Conservation (phyloP, 2,329 filamentous ascomycete genomes). For the Exophiala alcalophila region DNA sequence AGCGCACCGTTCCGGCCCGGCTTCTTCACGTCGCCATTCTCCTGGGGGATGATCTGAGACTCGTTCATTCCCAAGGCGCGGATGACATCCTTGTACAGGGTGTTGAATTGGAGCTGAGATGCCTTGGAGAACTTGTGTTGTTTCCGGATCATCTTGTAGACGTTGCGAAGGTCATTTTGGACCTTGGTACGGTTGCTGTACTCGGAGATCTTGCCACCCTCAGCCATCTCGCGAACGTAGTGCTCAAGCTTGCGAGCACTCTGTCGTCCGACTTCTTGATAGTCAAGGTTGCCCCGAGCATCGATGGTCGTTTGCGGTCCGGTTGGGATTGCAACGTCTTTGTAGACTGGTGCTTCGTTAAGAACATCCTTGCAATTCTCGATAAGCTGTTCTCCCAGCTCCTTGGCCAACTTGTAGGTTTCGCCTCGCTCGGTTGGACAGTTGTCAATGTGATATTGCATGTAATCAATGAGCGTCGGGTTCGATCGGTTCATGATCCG, state of each 20-base stretch:
- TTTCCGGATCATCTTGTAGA: constrained; percentile 98
- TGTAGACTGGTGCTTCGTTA: constrained; percentile 80
- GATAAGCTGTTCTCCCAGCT: constrained; percentile 87
- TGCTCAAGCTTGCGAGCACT: constrained; percentile 97
- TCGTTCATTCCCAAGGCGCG: constrained; percentile 97
- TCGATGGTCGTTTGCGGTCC: constrained; percentile 92
- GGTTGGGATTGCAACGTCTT: constrained; percentile 90
- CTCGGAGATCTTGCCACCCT: constrained; percentile 96
- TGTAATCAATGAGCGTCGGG: constrained; percentile 91
- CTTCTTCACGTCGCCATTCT: constrained; percentile 64
- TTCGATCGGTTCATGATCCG: constrained; percentile 99
- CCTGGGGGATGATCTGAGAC: constrained; percentile 89
- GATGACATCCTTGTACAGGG: constrained; percentile 87
- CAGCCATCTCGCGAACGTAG: constrained; percentile 97
- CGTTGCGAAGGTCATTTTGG: constrained; percentile 87
- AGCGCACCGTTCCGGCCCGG: constrained; percentile 48
- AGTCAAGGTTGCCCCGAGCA: constrained; percentile 85
- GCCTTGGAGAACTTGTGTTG: constrained; percentile 97
- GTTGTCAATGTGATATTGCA: constrained; percentile 99
- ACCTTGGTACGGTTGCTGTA: constrained; percentile 98
- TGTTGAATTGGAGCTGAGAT: constrained; percentile 94
- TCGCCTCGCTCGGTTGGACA: constrained; percentile 95
- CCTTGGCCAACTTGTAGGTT: constrained; percentile 96
- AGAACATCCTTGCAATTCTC: constrained; percentile 97
- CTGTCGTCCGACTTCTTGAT: constrained; percentile 78